Evolutionary conservation across 257 asterid genomes (phyloP), one percentile per base, ranked within the genome.

Genomic region (Solanum ossicruentum): DNA sequence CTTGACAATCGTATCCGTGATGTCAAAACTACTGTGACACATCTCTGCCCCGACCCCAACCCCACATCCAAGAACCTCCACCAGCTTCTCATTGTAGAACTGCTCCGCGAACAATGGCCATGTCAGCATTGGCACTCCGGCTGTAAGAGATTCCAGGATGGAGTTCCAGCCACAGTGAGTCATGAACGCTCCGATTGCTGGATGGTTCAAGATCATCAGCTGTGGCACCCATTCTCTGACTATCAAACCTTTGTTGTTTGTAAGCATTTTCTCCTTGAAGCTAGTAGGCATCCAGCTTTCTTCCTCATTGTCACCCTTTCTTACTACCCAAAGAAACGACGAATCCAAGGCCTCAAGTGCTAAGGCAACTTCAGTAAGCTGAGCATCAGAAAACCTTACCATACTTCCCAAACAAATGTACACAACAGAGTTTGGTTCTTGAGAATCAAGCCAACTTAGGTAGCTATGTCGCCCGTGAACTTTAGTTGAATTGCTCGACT

Each of bases 161-260:
- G 89, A 89, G 16, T 87, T 89, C 91, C 91, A 89, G 12, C 89
- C 89, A 32, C 91, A 89, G 11, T 87, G 88, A 12, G 86, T 89
- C 86, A 89, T 17, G 80, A 89, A 89, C 4, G 81, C 89, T 18
- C 91, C 86, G 1, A 66, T 47, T 0, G 89, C 67, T 8, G 84
- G 81, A 56, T 89, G 89, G 28, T 84, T 36, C 39, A 89, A 52
- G 49, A 89, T 89, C 70, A 0, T 18, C 39, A 87, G 9, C 39
- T 89, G 87, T 2, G 89, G 89, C 4, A 85, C 89, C 91, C 89
- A 87, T 3, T 87, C 87, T 57, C 71, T 71, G 11, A 83, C 61
- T 7, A 89, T 87, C 41, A 89, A 23, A 13, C 91, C 88, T 75
- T 61, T 85, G 3, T 75, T 70, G 21, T 54, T 43, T 49, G 66